phyloP scores from a whole-genome alignment of 345 rosid species.

The Syzygium oleosum region DNA sequence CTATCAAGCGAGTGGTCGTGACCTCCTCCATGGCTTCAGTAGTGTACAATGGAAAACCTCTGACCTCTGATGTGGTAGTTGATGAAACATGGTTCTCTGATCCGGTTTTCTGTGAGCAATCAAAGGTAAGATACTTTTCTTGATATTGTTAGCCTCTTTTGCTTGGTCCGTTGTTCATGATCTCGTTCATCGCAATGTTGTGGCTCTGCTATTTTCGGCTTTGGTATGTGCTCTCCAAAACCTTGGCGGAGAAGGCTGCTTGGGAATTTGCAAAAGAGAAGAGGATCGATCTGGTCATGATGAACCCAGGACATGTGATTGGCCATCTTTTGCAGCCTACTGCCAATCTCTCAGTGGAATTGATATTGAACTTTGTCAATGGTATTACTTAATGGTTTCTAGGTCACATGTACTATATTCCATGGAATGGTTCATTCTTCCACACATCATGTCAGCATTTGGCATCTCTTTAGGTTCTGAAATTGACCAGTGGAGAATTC shows the following conservation, averaged over 20 bases:
- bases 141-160: not conserved
- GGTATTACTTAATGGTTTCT: not conserved
- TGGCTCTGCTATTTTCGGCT: not conserved
- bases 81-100: constrained; percentile 26
- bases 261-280: constrained; percentile 4
- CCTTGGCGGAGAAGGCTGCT: constrained; percentile 7
- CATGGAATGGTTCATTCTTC: not conserved
- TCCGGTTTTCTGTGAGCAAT: constrained; percentile 5
- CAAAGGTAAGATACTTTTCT: not conserved
- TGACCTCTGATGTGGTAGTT: constrained; percentile 4
- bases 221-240: constrained; percentile 8
- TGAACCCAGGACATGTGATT: constrained; percentile 6
- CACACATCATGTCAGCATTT: not conserved
- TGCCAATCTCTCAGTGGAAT: not conserved
- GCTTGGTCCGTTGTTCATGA: not conserved
- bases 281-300: constrained; percentile 1
- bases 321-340: constrained; percentile 8
- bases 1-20: constrained; percentile 24
- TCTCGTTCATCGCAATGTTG: not conserved
- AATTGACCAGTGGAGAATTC: not conserved
- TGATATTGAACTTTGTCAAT: constrained; percentile 1
- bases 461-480: not conserved
- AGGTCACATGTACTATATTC: not conserved
- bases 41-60: constrained; percentile 1
- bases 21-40: constrained; percentile 28